phyloP scores from a whole-genome alignment of 2,329 filamentous ascomycete species.

The Bipolaris zeicola region DNA sequence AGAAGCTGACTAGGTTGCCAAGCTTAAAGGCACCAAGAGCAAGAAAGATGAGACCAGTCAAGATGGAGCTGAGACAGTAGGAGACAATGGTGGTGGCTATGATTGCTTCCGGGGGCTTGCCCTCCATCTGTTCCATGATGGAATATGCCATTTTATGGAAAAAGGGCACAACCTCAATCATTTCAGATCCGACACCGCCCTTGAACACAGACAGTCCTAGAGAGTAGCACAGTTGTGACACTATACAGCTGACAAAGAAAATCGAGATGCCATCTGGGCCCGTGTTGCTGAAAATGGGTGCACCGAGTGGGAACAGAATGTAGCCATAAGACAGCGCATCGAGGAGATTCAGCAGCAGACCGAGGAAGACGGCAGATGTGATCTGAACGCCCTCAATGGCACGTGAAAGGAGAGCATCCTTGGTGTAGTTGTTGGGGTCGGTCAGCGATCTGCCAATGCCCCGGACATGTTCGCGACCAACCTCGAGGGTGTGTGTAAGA shows the following conservation, averaged over 20 bases:
- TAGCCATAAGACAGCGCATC: constrained; percentile 91
- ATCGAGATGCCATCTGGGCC: constrained; percentile 96
- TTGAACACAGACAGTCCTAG: constrained; percentile 83
- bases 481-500: constrained; percentile 25
- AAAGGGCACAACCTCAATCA: constrained; percentile 98
- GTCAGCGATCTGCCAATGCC: constrained; percentile 45
- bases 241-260: constrained; percentile 97
- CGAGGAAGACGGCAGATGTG: constrained; percentile 85
- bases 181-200: constrained; percentile 90
- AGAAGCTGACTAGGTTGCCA: constrained; percentile 94
- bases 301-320: constrained; percentile 90
- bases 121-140: constrained; percentile 78
- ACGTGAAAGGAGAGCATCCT: constrained; percentile 66
- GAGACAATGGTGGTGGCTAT: constrained; percentile 93
- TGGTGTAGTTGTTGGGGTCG: constrained; percentile 75
- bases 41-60: constrained; percentile 92
- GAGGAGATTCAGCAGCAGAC: constrained; percentile 86
- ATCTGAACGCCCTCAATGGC: constrained; percentile 70
- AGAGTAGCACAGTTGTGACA: constrained; percentile 90
- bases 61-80: constrained; percentile 85
- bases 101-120: constrained; percentile 80
- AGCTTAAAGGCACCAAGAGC: constrained; percentile 85
- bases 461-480: constrained; percentile 29
- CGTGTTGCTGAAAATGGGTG: constrained; percentile 80
- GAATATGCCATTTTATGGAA: constrained; percentile 98